Base-by-base conservation (phyloP, 179 eudicot species). In the Beta corolliflora region DNA sequence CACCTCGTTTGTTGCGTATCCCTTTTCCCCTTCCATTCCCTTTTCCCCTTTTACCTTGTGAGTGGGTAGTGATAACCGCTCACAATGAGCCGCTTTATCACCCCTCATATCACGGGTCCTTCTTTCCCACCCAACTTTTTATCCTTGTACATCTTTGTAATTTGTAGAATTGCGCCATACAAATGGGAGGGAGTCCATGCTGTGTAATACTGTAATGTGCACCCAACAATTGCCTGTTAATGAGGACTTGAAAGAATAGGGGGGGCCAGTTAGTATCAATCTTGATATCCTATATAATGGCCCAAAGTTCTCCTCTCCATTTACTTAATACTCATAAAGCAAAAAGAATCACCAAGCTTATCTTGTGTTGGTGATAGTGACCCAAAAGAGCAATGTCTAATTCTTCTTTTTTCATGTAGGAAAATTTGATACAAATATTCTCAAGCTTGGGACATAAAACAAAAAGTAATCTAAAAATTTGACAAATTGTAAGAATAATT, bases 21-120 rank as follows among this genome's bases (percentile, higher is more conserved):
- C n/a, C n/a, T n/a, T n/a, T n/a, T n/a, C n/a, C n/a, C n/a, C n/a
- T n/a, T n/a, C n/a, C n/a, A n/a, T n/a, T n/a, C n/a, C n/a, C n/a
- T n/a, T n/a, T n/a, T n/a, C n/a, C n/a, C n/a, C n/a, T n/a, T n/a
- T n/a, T n/a, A n/a, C n/a, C n/a, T n/a, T n/a, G n/a, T n/a, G n/a
- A n/a, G n/a, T n/a, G n/a, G n/a, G n/a, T n/a, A n/a, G n/a, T n/a
- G n/a, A n/a, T n/a, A n/a, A n/a, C n/a, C n/a, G n/a, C n/a, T n/a
- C n/a, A n/a, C n/a, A n/a, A n/a, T n/a, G n/a, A n/a, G n/a, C n/a
- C n/a, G n/a, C n/a, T n/a, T n/a, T n/a, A n/a, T n/a, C n/a, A n/a
- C n/a, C n/a, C n/a, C n/a, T n/a, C n/a, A n/a, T n/a, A 23, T 58
- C 69, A 64, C 41, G 80, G 80, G 76, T 45, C 76, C 58, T 58